Base-by-base conservation (phyloP, 495 filamentous ascomycete species). In the Clavariopsis aquatica region DNA sequence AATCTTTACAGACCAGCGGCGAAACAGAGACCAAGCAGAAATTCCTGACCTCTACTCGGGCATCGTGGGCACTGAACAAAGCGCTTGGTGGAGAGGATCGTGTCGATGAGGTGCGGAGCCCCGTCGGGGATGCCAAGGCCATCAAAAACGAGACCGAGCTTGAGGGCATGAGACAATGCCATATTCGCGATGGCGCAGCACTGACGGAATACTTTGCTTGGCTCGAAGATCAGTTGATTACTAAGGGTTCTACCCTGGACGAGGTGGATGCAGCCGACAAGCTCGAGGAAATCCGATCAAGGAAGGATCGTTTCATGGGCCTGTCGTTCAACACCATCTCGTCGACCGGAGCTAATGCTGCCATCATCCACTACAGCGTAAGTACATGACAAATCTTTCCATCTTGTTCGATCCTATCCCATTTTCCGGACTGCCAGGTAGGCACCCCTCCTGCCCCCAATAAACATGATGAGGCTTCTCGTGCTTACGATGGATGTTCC, bases 321-420 rank as follows among this genome's bases (percentile, higher is more conserved):
- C 82, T 98, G 9, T 96, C 93, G 3, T 99, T 99, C 69, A 87
- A 91, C 67, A 96, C 95, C 4, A 98, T 99, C 65, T 98, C 94
- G 12, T 95, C 93, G 0, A 96, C 91, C 0, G 95, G 95, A 5
- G 78, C 94, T 22, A 98, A 99, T 78, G 94, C 93, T 34, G 95
- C 95, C 1, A 85, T 99, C 19, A 98, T 99, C 49, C 95, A 99
- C 75, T 99, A 99, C 79, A 93, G n/a, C n/a, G n/a, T n/a, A n/a
- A n/a, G n/a, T n/a, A n/a, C n/a, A n/a, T n/a, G n/a, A n/a, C n/a
- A n/a, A n/a, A n/a, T n/a, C n/a, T n/a, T n/a, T n/a, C n/a, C n/a
- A n/a, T n/a, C n/a, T n/a, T n/a, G n/a, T n/a, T n/a, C n/a, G n/a
- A n/a, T n/a, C n/a, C n/a, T n/a, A n/a, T n/a, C n/a, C n/a, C n/a